phyloP scores from a whole-genome alignment of 148 eudicot genomes.

The Diospyros kaki region DNA sequence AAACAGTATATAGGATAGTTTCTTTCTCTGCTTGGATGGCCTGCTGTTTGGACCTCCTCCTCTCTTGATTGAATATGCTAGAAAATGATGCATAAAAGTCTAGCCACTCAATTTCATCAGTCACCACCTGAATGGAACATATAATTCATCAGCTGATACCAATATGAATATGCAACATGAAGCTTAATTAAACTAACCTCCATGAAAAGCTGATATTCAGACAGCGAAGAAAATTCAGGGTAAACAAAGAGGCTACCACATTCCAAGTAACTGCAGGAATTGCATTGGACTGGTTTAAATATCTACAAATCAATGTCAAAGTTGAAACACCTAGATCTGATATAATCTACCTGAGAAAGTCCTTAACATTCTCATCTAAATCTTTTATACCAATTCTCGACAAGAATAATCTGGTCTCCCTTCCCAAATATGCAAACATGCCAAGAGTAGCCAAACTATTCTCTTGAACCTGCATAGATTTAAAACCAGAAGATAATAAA shows the following conservation, averaged over 20 bases:
- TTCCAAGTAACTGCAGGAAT: slow-evolving; percentile 45
- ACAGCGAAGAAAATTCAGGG: slow-evolving; percentile 33
- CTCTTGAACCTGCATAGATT: slow-evolving; percentile 27
- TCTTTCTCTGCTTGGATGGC: slow-evolving; percentile 39
- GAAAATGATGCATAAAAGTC: slow-evolving; percentile 39
- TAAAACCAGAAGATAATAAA: slow-evolving; percentile 1
- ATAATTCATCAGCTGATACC: neutral
- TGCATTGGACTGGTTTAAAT: neutral
- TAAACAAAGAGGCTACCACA: slow-evolving; percentile 37
- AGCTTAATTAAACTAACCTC: slow-evolving; percentile 28
- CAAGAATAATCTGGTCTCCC: slow-evolving; percentile 42
- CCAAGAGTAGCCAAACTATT: slow-evolving; percentile 41
- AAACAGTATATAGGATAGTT: slow-evolving; percentile 29
- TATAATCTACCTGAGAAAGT: slow-evolving; percentile 35
- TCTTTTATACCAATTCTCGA: slow-evolving; percentile 33
- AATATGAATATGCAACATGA: neutral
- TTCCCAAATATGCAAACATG: slow-evolving; percentile 44
- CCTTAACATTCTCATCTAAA: slow-evolving; percentile 37
- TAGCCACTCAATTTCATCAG: slow-evolving; percentile 50
- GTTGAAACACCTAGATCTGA: neutral
- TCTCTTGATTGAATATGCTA: slow-evolving; percentile 16
- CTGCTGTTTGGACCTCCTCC: slow-evolving; percentile 29
- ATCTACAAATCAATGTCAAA: neutral
- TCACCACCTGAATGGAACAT: slow-evolving; percentile 31
- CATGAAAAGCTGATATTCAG: slow-evolving; percentile 50